Evolutionary conservation across 805 yeast species (phyloP).

Genomic region (Ogataea zsoltii): DNA sequence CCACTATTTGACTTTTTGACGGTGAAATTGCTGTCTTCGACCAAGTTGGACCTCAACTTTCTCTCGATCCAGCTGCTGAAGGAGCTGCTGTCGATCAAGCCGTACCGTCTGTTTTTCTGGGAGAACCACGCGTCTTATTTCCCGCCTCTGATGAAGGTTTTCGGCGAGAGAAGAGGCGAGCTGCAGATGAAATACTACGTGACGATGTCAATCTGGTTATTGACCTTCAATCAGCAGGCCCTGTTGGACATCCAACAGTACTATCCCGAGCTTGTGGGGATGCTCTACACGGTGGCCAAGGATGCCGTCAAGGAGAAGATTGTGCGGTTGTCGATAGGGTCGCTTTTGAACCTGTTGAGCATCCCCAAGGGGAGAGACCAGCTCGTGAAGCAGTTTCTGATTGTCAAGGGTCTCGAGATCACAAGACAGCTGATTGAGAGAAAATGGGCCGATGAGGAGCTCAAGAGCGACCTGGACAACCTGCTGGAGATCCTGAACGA

Average conservation of each 20-base stretch:
- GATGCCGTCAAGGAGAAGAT: conserved; percentile 91
- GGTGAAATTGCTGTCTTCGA: conserved; percentile 28
- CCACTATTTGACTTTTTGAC: conserved; percentile 41
- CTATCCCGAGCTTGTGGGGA: conserved; percentile 56
- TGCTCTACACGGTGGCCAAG: conserved; percentile 60
- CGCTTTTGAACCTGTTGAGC: conserved; percentile 60
- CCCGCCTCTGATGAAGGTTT: conserved; percentile 50
- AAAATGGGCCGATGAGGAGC: conserved; percentile 94
- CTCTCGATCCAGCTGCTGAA: conserved; percentile 66
- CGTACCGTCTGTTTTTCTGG: conserved; percentile 56
- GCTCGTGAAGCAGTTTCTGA: conserved; percentile 63
- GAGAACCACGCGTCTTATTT: conserved; percentile 40
- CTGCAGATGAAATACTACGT: conserved; percentile 84
- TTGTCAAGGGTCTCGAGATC: conserved; percentile 72
- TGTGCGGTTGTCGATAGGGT: conserved; percentile 78
- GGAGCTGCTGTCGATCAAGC: conserved; percentile 55
- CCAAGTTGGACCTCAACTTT: conserved; percentile 54
- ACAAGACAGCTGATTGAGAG: conserved; percentile 73
- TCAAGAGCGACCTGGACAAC: conserved; percentile 65
- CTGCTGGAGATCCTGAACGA: conserved; percentile 64
- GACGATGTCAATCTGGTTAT: conserved; percentile 78
- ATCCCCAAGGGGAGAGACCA: conserved; percentile 41
- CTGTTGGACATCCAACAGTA: conserved; percentile 48
- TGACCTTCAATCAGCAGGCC: conserved; percentile 67
- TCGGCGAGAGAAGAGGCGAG: conserved; percentile 46